Base-by-base conservation (phyloP, 495 filamentous ascomycete species). In the Filosporella fistucella region DNA sequence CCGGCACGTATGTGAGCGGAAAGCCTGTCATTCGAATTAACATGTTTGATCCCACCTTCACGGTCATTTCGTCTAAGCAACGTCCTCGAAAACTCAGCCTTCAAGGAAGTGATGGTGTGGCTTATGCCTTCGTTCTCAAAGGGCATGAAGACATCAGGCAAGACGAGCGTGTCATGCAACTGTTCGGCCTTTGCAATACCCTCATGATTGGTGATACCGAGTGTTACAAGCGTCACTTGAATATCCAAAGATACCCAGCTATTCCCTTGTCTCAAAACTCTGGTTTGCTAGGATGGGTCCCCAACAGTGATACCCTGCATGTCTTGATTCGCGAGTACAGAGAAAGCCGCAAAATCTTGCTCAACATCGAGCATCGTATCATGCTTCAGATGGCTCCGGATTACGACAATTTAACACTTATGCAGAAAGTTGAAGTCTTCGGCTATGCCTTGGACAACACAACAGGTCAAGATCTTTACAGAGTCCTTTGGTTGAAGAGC, bases 341-440 rank as follows among this genome's bases (percentile, higher is more conserved):
- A 42, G 94, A 99, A 62, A 93, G 87, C 45, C 82, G 93, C 23
- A 94, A 95, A 58, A 99, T 99, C 51, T 72, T 99, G 20, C 81
- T 99, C 37, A 99, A 99, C 56, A 99, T 99, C 51, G 93, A 99
- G 66, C 93, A 99, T 58, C 85, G 93, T 20, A 97, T 99, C 59
- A 99, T 99, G 93, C 72, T 99, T 26, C 93, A 99, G 63, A 99
- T 99, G 93, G 93, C 93, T 11, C 94, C 93, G 2, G 93, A 99
- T 63, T 97, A 96, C 60, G 93, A 99, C 54, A 96, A 94, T 54
- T 79, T 99, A 12, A 96, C 93, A 0, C 77, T 99, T 22, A 99
- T 99, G 94, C 94, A 99, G 63, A 99, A 99, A 68, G 94, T 97
- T 2, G 93, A 99, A 62, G 93, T 99, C 8, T 99, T 99, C 56